Evolutionary conservation across 352 stramenopile genomes (phyloP), one percentile per base, ranked within the genome.

Genomic region (Aphanomyces cochlioides): DNA sequence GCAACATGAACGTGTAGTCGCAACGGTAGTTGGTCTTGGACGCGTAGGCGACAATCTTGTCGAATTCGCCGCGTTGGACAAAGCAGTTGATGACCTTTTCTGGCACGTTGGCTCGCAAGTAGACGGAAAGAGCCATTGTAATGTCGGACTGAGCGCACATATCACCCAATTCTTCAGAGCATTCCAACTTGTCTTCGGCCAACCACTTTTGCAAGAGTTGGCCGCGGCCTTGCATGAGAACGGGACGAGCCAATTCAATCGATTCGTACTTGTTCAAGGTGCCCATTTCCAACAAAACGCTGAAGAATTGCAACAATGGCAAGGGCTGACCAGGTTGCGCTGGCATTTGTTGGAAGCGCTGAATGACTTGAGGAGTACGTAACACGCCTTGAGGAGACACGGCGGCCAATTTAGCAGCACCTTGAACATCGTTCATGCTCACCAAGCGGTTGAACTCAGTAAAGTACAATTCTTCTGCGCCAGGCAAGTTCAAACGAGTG

Each of bases 11-110:
- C 17, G 95, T 97, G 84, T 99, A 99, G 82, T 99, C 97, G 83
- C 98, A 99, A 45, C 91, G 89, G 84, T 99, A 99, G 76, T 98
- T 98, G 54, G 98, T 98, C 80, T 97, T 84, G 28, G 93, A 81
- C 39, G 89, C 88, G 75, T 95, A 95, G 19, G 96, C 92, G 40
- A 99, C 95, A 76, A 99, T 99, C 88, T 99, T 99, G 75, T 99
- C 97, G 75, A 99, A 99, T 79, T 99, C 97, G 57, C 97, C 97
- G 41, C 95, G 87, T 83, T 99, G 96, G 12, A 99, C 92, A 78
- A 99, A 99, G 82, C 96, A 99, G 75, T 99, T 98, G 74, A 99
- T 98, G 40, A 99, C 98, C 86, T 99, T 99, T 65, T 98, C 96
- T 36, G 98, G 97, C 56, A 98, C 96, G 73, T 99, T 97, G 40